Evolutionary conservation across 2,329 filamentous ascomycete species (phyloP).

Genomic region (Colletotrichum sp.): DNA sequence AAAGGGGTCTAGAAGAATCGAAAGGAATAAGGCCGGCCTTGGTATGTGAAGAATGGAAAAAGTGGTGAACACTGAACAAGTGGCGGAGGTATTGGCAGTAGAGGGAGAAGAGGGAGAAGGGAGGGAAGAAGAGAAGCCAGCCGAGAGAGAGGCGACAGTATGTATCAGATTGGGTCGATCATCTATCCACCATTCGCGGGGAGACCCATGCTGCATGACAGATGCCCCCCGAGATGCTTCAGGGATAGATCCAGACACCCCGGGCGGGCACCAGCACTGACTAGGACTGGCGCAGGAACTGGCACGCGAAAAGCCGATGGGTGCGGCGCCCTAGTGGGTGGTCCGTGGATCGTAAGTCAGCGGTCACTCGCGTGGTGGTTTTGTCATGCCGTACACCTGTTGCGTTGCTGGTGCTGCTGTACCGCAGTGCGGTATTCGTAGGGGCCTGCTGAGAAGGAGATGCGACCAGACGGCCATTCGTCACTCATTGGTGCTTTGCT

Average conservation of each 20-base stretch:
- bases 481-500: neutral
- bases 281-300: constrained; percentile 22
- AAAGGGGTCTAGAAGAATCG: constrained; percentile 17
- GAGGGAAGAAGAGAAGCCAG: neutral
- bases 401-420: neutral
- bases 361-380: constrained; percentile 7
- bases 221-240: constrained; percentile 15
- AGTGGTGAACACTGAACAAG: constrained; percentile 14
- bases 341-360: constrained; percentile 10
- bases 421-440: neutral
- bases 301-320: constrained; percentile 22
- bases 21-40: constrained; percentile 23
- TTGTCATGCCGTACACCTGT: neutral
- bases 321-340: constrained; percentile 18
- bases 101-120: constrained; percentile 12
- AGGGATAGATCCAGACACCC: constrained; percentile 22
- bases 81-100: neutral
- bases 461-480: neutral
- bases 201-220: constrained; percentile 23
- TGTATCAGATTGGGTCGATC: constrained; percentile 25
- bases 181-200: constrained; percentile 20
- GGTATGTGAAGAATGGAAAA: constrained; percentile 7
- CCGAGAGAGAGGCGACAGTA: constrained; percentile 22
- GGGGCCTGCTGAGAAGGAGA: neutral
- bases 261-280: constrained; percentile 21